Base-by-base conservation (phyloP, 2,329 filamentous ascomycete genomes). In the Aspergillus pseudotamarii region DNA sequence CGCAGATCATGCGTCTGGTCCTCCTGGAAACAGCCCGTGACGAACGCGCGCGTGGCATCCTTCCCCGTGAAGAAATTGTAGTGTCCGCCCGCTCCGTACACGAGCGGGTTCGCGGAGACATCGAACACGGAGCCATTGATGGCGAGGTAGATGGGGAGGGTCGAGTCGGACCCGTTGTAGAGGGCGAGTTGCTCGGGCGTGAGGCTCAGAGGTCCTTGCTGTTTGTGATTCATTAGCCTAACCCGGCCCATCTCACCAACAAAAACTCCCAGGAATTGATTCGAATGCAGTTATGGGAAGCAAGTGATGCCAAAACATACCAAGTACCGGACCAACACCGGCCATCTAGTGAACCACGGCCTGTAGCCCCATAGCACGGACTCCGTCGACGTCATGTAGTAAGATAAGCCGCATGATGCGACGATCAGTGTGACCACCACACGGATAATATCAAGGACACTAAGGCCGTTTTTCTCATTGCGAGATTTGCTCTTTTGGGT, bases 1-100 rank as follows among this genome's bases (percentile, higher is more conserved):
- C 91, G 87, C 76, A 97, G 81, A 80, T 99, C 95, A 4, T 91
- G 85, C 2, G 89, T 95, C 36, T 89, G 83, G 82, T 99, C 95
- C 67, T 93, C 90, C 45, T 87, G 82, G 81, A 99, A 99, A 78
- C 95, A 99, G 21, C 92, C 93, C 2, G 95, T 98, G 11, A 99
- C 89, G 78, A 93, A 99, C 23, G 90, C 93, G 56, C 95, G 90
- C 16, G 91, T 88, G 38, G 94, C 94, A 79, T 99, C 95, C 66
- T 85, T 85, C 64, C 94, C 95, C 0, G 93, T 88, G 78, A 99
- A 97, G 80, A 91, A 89, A 72, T 89, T 85, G 83, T 99, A 99
- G 43, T 88, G 88, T 5, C 94, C 95, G 32, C 93, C 93, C 0
- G 94, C 90, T 0, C 92, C 92, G 81, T 95, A 95, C 63, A 80